These are phyloP conservation scores for Metarhizium robertsii DNA, from an alignment of 2,329 filamentous ascomycete species.

Conservation along the genomic window DNA sequence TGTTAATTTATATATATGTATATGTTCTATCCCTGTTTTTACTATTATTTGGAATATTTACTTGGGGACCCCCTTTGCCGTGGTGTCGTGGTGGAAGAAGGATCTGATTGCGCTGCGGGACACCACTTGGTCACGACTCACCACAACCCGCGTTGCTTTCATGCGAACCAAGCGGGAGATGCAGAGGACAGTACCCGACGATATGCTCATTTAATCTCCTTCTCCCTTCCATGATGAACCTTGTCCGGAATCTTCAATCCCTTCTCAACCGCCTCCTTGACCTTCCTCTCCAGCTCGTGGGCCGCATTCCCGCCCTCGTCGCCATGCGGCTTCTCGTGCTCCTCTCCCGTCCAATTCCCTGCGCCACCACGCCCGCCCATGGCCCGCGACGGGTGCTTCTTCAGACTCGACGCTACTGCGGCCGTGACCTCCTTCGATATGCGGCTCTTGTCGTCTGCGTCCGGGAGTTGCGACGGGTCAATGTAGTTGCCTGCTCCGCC, in stretches of 20 bases:
- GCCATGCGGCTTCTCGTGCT: constrained; percentile 15
- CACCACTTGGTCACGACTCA: too few relatives aligned
- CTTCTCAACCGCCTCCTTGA: constrained; percentile 36
- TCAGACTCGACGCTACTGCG: constrained; percentile 23
- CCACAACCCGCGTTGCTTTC: too few relatives aligned
- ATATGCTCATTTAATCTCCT: constrained; percentile 4
- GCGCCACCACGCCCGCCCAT: constrained; percentile 44
- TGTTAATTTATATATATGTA: too few relatives aligned
- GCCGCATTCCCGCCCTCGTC: constrained; percentile 18
- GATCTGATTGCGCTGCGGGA: too few relatives aligned
- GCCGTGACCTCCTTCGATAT: constrained; percentile 24
- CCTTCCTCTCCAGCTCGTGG: constrained; percentile 31
- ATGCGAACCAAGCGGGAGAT: too few relatives aligned
- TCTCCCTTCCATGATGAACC: constrained; percentile 26
- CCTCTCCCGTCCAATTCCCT: constrained; percentile 38
- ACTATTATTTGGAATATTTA: too few relatives aligned
- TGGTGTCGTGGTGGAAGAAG: too few relatives aligned
- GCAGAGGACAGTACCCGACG: not conserved
- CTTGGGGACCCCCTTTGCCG: too few relatives aligned
- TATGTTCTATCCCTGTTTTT: too few relatives aligned
- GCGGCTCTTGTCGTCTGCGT: constrained; percentile 23
- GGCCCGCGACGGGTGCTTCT: constrained; percentile 13
- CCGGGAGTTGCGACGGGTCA: constrained; percentile 24
- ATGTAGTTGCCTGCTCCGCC: constrained; percentile 53
- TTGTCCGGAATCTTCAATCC: constrained; percentile 36